Evolutionary conservation across 805 yeast species (phyloP).

Genomic region (Yarrowia alimentaria): DNA sequence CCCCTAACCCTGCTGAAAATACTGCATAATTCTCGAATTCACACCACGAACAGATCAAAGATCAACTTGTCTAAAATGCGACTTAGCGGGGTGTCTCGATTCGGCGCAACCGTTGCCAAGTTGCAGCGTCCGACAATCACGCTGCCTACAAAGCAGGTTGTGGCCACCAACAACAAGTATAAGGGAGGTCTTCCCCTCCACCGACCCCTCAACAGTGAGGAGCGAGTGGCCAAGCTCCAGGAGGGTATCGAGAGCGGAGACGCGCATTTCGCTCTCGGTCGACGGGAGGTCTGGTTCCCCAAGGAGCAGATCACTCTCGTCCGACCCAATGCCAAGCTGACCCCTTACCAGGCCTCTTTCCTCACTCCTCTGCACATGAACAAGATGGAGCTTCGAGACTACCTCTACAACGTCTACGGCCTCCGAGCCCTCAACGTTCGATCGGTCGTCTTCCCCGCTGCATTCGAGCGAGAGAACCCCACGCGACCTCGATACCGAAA

Average conservation of each 20-base stretch:
- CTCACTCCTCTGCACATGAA: constrained; percentile 92
- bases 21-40: not conserved
- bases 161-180: not conserved
- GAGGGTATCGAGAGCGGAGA: constrained; percentile 18
- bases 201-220: constrained; percentile 17
- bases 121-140: constrained; percentile 16
- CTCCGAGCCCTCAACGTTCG: constrained; percentile 85
- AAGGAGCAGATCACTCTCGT: constrained; percentile 75
- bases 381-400: constrained; percentile 91
- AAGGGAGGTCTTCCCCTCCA: constrained; percentile 19
- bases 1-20: constrained; percentile 23
- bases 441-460: constrained; percentile 76
- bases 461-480: constrained; percentile 58
- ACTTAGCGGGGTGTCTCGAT: constrained; percentile 27
- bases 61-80: not conserved
- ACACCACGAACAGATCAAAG: not conserved
- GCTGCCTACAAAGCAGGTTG: constrained; percentile 17
- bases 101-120: constrained; percentile 18
- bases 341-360: constrained; percentile 96
- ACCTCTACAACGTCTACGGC: constrained; percentile 85
- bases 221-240: constrained; percentile 9
- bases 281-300: constrained; percentile 75
- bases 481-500: constrained; percentile 67
- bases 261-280: constrained; percentile 81
- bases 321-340: constrained; percentile 92